Percentiles rank a stretch among this genome's conserved stretches.
These are phyloP conservation scores for Litchi chinensis DNA, from an alignment of 345 rosid genomes.

Conservation along the genomic window DNA sequence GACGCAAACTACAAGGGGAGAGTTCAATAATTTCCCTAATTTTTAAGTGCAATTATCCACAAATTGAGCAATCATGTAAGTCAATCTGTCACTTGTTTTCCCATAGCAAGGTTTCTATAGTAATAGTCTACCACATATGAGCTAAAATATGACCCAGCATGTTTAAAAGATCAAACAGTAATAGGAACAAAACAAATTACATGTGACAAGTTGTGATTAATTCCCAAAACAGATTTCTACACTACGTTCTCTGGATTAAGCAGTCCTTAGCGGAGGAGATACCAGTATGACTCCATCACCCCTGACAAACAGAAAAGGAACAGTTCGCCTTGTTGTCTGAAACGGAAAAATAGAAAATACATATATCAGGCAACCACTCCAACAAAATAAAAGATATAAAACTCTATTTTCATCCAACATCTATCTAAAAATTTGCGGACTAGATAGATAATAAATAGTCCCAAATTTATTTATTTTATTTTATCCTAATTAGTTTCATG, in stretches of 20 bases:
- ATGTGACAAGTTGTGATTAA: not conserved
- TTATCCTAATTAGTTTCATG: not conserved
- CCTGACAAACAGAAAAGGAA: conserved; percentile 93
- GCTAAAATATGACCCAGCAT: not conserved
- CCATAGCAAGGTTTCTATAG: not conserved
- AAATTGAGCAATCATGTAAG: not conserved
- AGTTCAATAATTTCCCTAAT: too few species aligned
- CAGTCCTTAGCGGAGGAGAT: conserved; percentile 92
- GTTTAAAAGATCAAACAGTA: not conserved
- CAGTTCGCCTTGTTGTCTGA: conserved; percentile 83
- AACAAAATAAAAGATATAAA: not conserved
- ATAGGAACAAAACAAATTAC: not conserved
- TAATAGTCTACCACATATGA: not conserved
- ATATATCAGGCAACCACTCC: not conserved
- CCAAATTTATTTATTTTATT: not conserved
- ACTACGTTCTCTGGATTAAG: conserved; percentile 40
- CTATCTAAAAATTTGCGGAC: not conserved
- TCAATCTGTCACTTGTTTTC: not conserved
- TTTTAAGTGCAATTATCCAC: not conserved
- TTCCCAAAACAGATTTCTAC: conserved; percentile 1
- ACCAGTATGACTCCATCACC: conserved; percentile 99
- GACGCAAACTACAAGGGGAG: too few species aligned
- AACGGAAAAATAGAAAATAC: conserved; percentile 15
- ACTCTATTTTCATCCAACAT: not conserved
- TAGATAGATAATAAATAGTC: not conserved